Evolutionary conservation across 73 alveolate species (phyloP).

Genomic region (Tetrahymena malaccensis): DNA sequence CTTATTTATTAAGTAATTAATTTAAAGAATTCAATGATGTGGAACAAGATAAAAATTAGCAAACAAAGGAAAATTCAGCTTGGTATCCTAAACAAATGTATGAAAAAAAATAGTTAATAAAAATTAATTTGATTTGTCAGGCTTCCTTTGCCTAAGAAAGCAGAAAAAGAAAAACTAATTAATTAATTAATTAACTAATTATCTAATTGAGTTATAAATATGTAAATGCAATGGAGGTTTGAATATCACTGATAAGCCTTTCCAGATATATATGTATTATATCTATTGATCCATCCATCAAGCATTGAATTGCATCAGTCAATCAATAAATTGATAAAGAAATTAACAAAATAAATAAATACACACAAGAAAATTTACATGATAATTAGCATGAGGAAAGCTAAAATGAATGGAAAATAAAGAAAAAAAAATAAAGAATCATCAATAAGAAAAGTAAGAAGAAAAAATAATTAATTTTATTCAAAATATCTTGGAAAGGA

Average conservation of each 20-base stretch:
- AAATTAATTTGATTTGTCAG: neutral
- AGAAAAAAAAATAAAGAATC: neutral
- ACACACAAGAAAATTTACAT: too few species aligned
- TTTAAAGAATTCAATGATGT: too few species aligned
- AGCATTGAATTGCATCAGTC: too few species aligned
- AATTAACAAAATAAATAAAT: too few species aligned
- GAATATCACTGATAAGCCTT: neutral
- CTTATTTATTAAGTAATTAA: too few species aligned
- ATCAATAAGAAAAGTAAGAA: neutral
- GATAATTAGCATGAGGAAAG: neutral
- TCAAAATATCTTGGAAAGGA: neutral
- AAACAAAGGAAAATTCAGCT: neutral
- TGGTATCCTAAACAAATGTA: too few species aligned
- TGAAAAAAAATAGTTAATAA: neutral
- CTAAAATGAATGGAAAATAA: neutral
- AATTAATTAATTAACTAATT: too few species aligned
- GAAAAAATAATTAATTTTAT: neutral
- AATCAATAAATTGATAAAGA: too few species aligned
- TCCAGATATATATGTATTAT: too few species aligned
- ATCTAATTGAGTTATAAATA: neutral
- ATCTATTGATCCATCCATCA: neutral
- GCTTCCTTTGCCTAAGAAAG: neutral
- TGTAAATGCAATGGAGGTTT: neutral
- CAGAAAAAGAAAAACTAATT: neutral
- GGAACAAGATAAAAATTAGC: neutral